A percentile compares a stretch with the other conserved stretches of the same genome.
Evolutionary conservation across 495 filamentous ascomycete species (phyloP).

Genomic region (Podospora pseudopauciseta): DNA sequence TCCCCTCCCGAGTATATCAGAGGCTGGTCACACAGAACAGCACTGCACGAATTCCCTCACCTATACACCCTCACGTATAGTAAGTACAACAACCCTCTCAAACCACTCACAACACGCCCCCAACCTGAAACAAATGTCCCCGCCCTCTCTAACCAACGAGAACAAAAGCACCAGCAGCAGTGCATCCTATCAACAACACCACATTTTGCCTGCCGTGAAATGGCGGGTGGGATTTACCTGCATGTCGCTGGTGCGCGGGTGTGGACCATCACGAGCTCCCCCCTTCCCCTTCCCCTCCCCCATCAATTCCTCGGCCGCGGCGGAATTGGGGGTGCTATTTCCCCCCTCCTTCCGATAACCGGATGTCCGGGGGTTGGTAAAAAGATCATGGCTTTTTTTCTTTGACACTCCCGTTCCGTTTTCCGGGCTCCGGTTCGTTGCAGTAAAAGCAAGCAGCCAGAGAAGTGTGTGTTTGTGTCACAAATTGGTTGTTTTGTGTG

Average conservation of each 20-base stretch:
- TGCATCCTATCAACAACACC: background rate
- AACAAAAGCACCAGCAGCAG: background rate
- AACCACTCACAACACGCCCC: background rate
- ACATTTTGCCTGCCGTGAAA: background rate
- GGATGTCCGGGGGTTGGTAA: background rate
- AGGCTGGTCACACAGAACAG: background rate
- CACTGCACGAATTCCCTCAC: background rate
- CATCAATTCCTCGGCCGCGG: background rate
- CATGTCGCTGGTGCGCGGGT: background rate
- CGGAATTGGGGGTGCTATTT: background rate
- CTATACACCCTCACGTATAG: background rate
- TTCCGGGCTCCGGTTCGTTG: background rate
- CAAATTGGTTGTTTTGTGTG: background rate
- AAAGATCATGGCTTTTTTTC: background rate
- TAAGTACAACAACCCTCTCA: background rate
- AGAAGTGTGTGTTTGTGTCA: background rate
- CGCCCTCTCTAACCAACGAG: background rate
- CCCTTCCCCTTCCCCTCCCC: no score
- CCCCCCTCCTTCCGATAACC: background rate
- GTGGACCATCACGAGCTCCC: background rate
- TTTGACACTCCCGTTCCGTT: background rate
- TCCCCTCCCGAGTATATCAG: background rate
- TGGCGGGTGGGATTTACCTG: background rate
- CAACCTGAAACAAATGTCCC: background rate
- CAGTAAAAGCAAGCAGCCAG: background rate